Base-by-base conservation (phyloP, 1,284 basidiomycete species). In the Rhodofomes roseus region DNA sequence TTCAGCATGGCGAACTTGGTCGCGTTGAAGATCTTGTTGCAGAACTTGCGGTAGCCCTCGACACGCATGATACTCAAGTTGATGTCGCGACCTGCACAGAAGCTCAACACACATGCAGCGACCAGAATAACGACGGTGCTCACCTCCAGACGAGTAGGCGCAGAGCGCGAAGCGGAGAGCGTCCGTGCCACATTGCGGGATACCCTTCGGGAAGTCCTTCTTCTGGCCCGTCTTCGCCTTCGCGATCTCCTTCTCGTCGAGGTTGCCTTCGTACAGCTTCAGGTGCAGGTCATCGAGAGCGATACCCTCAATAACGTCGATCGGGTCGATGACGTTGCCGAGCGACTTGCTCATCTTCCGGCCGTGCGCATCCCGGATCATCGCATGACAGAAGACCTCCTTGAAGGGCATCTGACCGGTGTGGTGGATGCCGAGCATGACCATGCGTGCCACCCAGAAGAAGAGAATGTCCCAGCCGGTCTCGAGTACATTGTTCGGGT, bases 401-500 rank as follows among this genome's bases (percentile, higher is more conserved):
- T 87, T 84, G 85, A 99, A 99, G 0, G 96, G 97, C 80, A 99
- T 85, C 70, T 90, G 76, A 53, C 84, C 95, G 0, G 97, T 99
- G 54, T 98, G 85, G 63, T 92, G 85, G 70, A 96, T 80, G 58
- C 97, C 96, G 41, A 99, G 88, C 73, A 99, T 82, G 60, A 93
- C 96, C 97, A 99, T 99, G 55, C 96, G 89, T 7, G 97, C 96
- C 22, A 99, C 96, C 97, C 97, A 99, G 87, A 99, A 98, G 84
- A 97, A 97, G 39, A 99, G 77, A 68, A 98, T 99, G 68, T 99
- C 97, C 96, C 97, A 99, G 52, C 97, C 97, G 0, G 97, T 99
- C 77, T 99, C 97, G 51, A 98, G 86, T 52, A 99, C 69, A 22
- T 89, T 86, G 9, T 93, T 80, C 0, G 97, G 97, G 76, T 96